Base-by-base conservation (phyloP, 179 eudicot genomes). In the Actinidia arguta region DNA sequence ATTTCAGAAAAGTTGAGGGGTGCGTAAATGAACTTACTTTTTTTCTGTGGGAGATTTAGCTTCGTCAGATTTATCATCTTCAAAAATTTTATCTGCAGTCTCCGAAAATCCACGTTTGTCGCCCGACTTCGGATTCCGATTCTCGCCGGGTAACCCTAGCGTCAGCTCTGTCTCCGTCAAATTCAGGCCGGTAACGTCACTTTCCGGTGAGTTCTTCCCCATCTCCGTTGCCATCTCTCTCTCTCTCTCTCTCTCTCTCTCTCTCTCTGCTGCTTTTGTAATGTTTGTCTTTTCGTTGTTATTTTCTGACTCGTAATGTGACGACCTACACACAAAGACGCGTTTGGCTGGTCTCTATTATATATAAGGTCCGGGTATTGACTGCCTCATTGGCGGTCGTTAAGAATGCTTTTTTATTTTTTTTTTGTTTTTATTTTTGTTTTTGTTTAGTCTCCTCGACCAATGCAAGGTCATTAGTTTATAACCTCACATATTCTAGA, bases 161-260 rank as follows among this genome's bases (percentile, higher is more conserved):
- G 92, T 92, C 9, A 93, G 90, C 90, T 93, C 97, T 0, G 97
- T 93, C 58, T 88, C 88, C 80, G 82, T 82, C 44, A 86, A 87
- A 74, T 86, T 89, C 81, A 86, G 76, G 9, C n/a, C 46, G 4
- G 50, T 55, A 66, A 71, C 27, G 61, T 85, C 87, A 5, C 44
- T 48, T 73, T 67, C 85, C 77, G 82, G 64, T 46, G 72, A 73
- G 0, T 20, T 59, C 12, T 76, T 58, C 54, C 54, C 51, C 83
- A 55, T 61, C 73, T 85, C 80, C 56, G 66, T 20, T 31, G 73
- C 25, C 70, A 82, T 79, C 75, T 39, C 56, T 0, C 47, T 36
- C 31, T 25, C 42, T 47, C 5, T 0, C 58, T 6, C 8, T 56
- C 3, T 11, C 56, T 0, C 47, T 36, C 31, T 25, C 42, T 47